Evolutionary conservation across 192 early-diverging fungal species (phyloP).

Genomic region (Backusella sp.): DNA sequence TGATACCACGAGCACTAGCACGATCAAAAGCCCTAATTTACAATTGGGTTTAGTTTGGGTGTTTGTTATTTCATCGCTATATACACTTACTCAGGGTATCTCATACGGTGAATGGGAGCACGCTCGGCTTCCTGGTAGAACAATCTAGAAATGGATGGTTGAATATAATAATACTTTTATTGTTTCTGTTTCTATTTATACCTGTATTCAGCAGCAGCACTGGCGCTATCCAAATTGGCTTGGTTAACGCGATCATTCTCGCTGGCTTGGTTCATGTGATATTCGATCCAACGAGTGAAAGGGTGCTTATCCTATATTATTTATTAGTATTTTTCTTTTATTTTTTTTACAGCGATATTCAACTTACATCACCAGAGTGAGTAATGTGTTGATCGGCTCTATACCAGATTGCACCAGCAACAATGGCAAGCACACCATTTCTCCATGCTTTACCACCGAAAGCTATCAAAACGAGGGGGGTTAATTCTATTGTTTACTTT

Average conservation of each 20-base stretch:
- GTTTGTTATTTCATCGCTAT: not conserved
- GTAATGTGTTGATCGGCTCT: constrained; percentile 31
- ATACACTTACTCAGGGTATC: constrained; percentile 36
- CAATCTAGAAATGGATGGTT: not conserved
- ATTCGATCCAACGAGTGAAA: constrained; percentile 36
- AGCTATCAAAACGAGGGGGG: not conserved
- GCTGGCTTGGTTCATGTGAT: constrained; percentile 24
- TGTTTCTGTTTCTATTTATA: not conserved
- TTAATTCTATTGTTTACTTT: not conserved
- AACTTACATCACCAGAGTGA: constrained; percentile 25
- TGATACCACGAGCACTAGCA: constrained; percentile 27
- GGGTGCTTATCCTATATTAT: constrained; percentile 33
- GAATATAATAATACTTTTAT: not conserved
- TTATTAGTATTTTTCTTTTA: not conserved
- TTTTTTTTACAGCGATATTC: not conserved
- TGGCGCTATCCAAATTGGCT: constrained; percentile 16
- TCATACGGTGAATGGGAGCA: constrained; percentile 31
- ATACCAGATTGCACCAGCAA: constrained; percentile 28
- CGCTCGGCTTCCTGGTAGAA: constrained; percentile 32
- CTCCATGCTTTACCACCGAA: constrained; percentile 28
- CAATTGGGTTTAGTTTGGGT: not conserved
- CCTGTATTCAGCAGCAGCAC: constrained; percentile 18
- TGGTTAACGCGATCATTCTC: constrained; percentile 26
- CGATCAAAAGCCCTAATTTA: constrained; percentile 26
- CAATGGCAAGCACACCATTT: constrained; percentile 25